Evolutionary conservation across 2,329 filamentous ascomycete genomes (phyloP), one percentile per base, ranked within the genome.

Genomic region (Torrubiellomyces zombiae): DNA sequence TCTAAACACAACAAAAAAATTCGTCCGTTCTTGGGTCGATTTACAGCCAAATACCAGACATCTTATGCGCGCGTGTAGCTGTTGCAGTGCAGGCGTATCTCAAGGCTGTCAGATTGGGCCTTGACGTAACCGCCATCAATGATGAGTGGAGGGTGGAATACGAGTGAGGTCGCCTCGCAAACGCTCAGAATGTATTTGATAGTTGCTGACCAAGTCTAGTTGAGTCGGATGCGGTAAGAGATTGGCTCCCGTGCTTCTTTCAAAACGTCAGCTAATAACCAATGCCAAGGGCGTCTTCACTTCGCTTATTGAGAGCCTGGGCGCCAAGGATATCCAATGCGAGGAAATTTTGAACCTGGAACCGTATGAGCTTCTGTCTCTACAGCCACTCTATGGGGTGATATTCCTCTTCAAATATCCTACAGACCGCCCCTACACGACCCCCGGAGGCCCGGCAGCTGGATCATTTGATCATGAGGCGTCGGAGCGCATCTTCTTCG

Each of bases 401-500:
- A 94, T 98, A 45, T 98, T 98, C 55, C 80, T 98, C 50, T 98
- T 98, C 73, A 95, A 94, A 58, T 98, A 80, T 55, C 80, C 70
- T 25, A 83, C 72, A 32, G 73, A 78, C 45, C 67, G 52, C 32
- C 67, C 60, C 39, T 75, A 61, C 56, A 69, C 57, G 18, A 51
- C 51, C 32, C 55, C 63, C 20, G 62, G 69, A 28, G 65, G 65
- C 21, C 83, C 85, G 0, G 67, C 72, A 35, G 85, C 95, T 48
- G 89, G 89, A 32, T 61, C 57, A 17, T 93, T 81, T 50, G 83
- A 94, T 55, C 60, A 71, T 38, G 63, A 60, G 10, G 81, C 82
- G 9, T 60, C 77, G 11, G 73, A 82, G 33, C 63, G 67, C 32
- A 64, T 93, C 40, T 98, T 93, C 64, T 98, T 98, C 53, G 89